These are phyloP conservation scores for Hypomyces rosellus DNA, from an alignment of 2,329 filamentous ascomycete genomes.

Conservation along the genomic window DNA sequence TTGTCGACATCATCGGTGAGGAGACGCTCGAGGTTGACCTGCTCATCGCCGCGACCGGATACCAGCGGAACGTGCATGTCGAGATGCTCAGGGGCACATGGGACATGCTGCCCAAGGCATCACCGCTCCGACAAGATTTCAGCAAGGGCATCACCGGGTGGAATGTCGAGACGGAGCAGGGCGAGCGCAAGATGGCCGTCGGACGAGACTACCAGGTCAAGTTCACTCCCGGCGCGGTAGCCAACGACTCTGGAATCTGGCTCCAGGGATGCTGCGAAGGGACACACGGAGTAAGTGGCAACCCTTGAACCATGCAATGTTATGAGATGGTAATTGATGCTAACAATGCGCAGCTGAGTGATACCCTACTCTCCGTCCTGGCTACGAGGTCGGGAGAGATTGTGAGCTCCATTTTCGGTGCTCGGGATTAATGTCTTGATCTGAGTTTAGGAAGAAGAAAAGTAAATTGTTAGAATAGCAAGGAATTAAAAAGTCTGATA, in stretches of 20 bases:
- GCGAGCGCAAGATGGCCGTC: conserved; percentile 54
- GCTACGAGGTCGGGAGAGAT: conserved; percentile 72
- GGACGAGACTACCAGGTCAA: conserved; percentile 72
- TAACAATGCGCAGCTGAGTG: conserved; percentile 54
- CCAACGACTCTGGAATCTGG: conserved; percentile 74
- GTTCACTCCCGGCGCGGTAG: conserved; percentile 62
- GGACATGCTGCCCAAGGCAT: conserved; percentile 54
- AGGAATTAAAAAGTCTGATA: background rate
- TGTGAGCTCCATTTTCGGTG: conserved; percentile 63
- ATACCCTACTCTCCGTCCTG: conserved; percentile 74
- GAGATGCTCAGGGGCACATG: conserved; percentile 64
- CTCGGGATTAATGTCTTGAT: background rate
- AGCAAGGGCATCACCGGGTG: conserved; percentile 33
- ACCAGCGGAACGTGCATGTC: conserved; percentile 71
- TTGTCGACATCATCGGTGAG: conserved; percentile 32
- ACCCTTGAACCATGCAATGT: background rate
- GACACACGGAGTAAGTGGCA: conserved; percentile 74
- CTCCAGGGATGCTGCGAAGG: conserved; percentile 90
- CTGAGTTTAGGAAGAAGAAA: background rate
- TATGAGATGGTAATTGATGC: no score
- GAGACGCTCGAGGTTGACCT: conserved; percentile 71
- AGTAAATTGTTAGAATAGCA: background rate
- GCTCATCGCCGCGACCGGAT: conserved; percentile 83
- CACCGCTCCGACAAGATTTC: conserved; percentile 23
- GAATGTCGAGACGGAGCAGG: conserved; percentile 33